These are phyloP conservation scores for Starmera quercuum DNA, from an alignment of 805 yeast species.

Conservation along the genomic window DNA sequence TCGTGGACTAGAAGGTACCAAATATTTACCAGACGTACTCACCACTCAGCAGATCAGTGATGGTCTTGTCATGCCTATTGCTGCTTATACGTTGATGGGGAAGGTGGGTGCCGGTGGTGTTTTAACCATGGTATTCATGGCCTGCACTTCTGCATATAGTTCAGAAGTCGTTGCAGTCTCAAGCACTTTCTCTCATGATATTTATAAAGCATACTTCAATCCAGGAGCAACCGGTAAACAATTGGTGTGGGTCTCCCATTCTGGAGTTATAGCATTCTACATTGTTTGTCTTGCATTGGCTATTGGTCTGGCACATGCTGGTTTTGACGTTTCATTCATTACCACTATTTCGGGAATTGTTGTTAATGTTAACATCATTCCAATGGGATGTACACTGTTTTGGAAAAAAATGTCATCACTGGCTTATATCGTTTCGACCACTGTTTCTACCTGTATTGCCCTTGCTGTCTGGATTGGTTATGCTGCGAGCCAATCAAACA, in stretches of 20 bases:
- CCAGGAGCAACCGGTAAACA: conserved; percentile 31
- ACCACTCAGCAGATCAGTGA: conserved; percentile 29
- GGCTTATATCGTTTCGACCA: too few species aligned
- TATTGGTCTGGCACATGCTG: too few species aligned
- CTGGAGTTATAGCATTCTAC: too few species aligned
- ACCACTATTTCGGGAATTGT: conserved; percentile 52
- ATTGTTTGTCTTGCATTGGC: too few species aligned
- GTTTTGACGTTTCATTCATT: conserved; percentile 43
- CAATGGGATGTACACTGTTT: too few species aligned
- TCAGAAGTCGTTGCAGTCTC: conserved; percentile 36
- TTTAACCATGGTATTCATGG: conserved; percentile 32
- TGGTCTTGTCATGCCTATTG: conserved; percentile 31
- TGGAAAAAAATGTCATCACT: too few species aligned
- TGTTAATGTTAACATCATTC: conserved; percentile 53
- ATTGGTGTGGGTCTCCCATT: conserved; percentile 28
- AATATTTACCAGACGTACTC: conserved; percentile 33
- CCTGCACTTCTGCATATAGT: conserved; percentile 36
- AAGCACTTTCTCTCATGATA: conserved; percentile 30
- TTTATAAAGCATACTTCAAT: conserved; percentile 31
- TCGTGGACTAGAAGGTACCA: conserved; percentile 27
- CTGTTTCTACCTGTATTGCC: too few species aligned
- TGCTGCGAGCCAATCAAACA: too few species aligned
- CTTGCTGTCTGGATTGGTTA: too few species aligned
- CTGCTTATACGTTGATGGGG: conserved; percentile 39
- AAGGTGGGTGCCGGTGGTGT: conserved; percentile 34